Evolutionary conservation across 306 rosid species (phyloP).

Genomic region (Quercus gilva): DNA sequence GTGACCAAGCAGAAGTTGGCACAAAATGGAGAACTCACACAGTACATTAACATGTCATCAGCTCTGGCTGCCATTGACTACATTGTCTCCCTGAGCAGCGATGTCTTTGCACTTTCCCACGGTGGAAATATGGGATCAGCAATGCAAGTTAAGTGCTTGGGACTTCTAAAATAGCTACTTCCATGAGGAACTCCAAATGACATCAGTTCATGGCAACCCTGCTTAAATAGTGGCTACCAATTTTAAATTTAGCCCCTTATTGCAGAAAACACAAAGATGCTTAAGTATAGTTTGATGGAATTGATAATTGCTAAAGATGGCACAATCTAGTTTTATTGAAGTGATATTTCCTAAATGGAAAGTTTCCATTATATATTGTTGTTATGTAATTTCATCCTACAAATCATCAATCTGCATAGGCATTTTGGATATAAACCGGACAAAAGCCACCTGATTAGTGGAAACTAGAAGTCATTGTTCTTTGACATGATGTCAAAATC

Average conservation of each 20-base stretch:
- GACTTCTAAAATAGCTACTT: background rate
- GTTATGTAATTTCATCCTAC: background rate
- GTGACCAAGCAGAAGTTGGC: slow-evolving; percentile 49
- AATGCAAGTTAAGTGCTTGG: slow-evolving; percentile 34
- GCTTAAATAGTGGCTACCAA: too few relatives aligned
- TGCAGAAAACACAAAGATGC: too few relatives aligned
- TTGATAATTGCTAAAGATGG: too few relatives aligned
- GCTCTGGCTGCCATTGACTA: slow-evolving; percentile 62
- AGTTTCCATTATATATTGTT: too few relatives aligned
- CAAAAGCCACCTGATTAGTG: too few relatives aligned
- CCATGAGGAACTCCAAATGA: too few relatives aligned
- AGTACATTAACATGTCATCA: slow-evolving; percentile 42
- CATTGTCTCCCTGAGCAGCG: slow-evolving; percentile 50
- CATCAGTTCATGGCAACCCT: too few relatives aligned
- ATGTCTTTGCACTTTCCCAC: slow-evolving; percentile 51
- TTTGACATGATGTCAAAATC: too few relatives aligned
- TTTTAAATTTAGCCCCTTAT: background rate
- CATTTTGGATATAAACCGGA: background rate
- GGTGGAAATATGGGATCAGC: slow-evolving; percentile 64
- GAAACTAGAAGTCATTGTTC: too few relatives aligned
- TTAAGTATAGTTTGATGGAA: too few relatives aligned
- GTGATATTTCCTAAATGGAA: too few relatives aligned
- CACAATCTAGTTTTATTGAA: too few relatives aligned
- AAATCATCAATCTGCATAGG: background rate
- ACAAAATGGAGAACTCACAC: slow-evolving; percentile 41